Percentiles rank a stretch among this genome's conserved stretches.
phyloP scores from a whole-genome alignment of 202 grass and related monocot species.

The Bolboschoenoplectus hybrid region DNA sequence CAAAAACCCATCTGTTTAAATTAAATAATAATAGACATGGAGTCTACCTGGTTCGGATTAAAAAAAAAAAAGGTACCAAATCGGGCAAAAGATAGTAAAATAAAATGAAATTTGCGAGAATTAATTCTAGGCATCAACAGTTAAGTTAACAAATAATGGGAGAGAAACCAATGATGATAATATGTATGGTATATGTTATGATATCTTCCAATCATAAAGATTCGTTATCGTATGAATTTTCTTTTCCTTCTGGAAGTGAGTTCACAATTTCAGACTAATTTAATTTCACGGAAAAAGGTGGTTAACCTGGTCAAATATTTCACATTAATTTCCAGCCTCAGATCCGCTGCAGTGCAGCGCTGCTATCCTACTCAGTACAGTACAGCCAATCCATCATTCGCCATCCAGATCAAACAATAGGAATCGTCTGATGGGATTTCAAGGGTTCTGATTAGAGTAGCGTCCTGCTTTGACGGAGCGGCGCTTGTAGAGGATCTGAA shows the following conservation, averaged over 20 bases:
- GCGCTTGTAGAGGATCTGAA: background rate
- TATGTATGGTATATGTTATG: background rate
- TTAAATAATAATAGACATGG: background rate
- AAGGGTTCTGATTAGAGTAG: background rate
- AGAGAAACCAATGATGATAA: background rate
- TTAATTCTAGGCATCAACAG: background rate
- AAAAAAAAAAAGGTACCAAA: background rate
- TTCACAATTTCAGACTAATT: constrained; percentile 12
- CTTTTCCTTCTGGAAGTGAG: background rate
- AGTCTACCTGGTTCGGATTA: background rate
- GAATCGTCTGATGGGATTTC: background rate
- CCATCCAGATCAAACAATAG: background rate
- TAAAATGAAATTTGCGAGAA: background rate
- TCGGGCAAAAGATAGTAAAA: background rate
- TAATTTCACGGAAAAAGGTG: background rate
- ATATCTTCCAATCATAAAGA: constrained; percentile 16
- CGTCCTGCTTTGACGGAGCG: background rate
- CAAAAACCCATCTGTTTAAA: background rate
- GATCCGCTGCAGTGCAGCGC: background rate
- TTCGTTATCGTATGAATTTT: background rate
- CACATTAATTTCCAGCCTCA: background rate
- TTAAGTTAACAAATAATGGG: background rate
- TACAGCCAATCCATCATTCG: background rate
- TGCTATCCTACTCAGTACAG: background rate
- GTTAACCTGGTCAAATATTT: background rate